Evolutionary conservation across 805 yeast species (phyloP), one percentile per base, ranked within the genome.

Genomic region (Danielia oregonensis): DNA sequence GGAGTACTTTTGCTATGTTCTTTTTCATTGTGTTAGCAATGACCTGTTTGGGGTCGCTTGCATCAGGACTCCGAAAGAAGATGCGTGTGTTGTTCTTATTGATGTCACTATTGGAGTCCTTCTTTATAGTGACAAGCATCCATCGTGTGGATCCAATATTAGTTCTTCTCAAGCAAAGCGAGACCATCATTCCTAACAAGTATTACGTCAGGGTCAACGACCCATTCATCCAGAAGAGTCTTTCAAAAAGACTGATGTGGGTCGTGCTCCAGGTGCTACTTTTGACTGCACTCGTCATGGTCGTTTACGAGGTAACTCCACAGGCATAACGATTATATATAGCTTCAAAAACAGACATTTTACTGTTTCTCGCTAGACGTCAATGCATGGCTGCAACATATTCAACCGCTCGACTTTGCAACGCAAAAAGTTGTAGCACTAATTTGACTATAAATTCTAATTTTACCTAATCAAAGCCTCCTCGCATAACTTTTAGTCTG

Each of bases 11-110:
- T 5, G 95, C 96, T 0, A 64, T 87, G 29, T 54, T 86, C 31
- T 70, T 78, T 35, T 61, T 84, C 25, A 85, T 89, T 54, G 78
- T 77, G n/a, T 97, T 81, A 1, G 86, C 91, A 49, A 93, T 98
- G 98, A 74, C 86, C 2, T 86, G 89, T 6, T 91, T 82, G 55
- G 71, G 78, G 2, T 69, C 89, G 34, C 79, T 91, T 0, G 86
- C 93, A 49, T 69, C 86, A 39, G 70, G 88, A 52, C 79, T 83
- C 64, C 46, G 60, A 14, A 78, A 79, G 42, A 57, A 70, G 4
- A 56, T 64, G 21, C 62, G 97, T 36, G 80, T 84, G 4, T 86
- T 86, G 36, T 77, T 89, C 3, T 67, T 87, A 1, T 66, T 85
- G 2, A 96, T 97, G 1, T 93, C 82, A 55, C 71, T 79, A 24